These are phyloP conservation scores for Aquilaria agallochum DNA, from an alignment of 441 rosid species.

Conservation along the genomic window DNA sequence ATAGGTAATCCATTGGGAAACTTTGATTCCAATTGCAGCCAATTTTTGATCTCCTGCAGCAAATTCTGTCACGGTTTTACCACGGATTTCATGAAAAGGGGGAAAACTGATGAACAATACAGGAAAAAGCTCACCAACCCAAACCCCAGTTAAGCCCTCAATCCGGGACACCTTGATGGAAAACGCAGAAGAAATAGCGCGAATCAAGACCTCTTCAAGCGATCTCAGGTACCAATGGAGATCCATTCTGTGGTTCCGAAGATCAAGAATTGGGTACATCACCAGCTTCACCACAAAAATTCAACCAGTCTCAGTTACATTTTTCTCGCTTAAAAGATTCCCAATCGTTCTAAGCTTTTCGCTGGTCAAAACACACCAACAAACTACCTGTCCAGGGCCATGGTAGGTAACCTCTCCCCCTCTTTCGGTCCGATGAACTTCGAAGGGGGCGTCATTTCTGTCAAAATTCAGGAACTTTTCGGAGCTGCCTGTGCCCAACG, in stretches of 20 bases:
- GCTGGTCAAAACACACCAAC: neutral
- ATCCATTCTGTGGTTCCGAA: constrained; percentile 89
- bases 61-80: constrained; percentile 9
- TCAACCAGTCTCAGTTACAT: constrained; percentile 1
- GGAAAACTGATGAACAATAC: neutral
- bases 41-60: constrained; percentile 61
- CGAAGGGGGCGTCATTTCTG: constrained; percentile 57
- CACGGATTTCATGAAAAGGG: neutral
- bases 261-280: constrained; percentile 82
- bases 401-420: constrained; percentile 96
- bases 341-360: neutral
- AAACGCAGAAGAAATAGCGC: constrained; percentile 64
- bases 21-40: constrained; percentile 82
- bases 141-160: constrained; percentile 84
- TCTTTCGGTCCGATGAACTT: constrained; percentile 73
- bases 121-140: constrained; percentile 56
- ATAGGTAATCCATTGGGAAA: constrained; percentile 72
- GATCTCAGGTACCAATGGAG: constrained; percentile 94
- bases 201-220: constrained; percentile 80
- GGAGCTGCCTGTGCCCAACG: constrained; percentile 67
- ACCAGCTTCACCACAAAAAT: constrained; percentile 52
- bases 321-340: constrained; percentile 1
- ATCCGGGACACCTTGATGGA: constrained; percentile 65
- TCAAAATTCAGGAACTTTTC: constrained; percentile 58
- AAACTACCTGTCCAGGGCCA: constrained; percentile 88